Conservation (phyloP, 208 protist species). For the Wallacemonas sp. region DNA sequence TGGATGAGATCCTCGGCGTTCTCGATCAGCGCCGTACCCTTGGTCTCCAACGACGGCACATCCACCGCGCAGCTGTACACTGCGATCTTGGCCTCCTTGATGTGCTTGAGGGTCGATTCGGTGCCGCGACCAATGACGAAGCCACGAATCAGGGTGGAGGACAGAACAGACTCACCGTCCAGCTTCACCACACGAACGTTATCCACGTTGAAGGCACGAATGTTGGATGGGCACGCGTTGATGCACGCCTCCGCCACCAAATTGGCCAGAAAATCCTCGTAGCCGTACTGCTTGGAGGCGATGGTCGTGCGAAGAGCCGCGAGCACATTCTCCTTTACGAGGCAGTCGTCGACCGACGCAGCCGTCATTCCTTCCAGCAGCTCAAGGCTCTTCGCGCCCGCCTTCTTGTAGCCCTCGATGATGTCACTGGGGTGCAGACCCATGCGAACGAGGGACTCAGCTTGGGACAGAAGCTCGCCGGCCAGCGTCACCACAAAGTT, state of each 20-base stretch:
- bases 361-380: slow-evolving; percentile 81
- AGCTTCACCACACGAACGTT: slow-evolving; percentile 99
- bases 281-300: slow-evolving; percentile 97
- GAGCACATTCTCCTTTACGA: slow-evolving; percentile 76
- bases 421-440: slow-evolving; percentile 99
- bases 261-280: slow-evolving; percentile 94
- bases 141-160: slow-evolving; percentile 95
- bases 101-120: slow-evolving; percentile 92
- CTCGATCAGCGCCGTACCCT: slow-evolving; percentile 97
- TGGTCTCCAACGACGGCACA: slow-evolving; percentile 97
- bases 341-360: slow-evolving; percentile 80
- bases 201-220: slow-evolving; percentile 98
- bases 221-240: slow-evolving; percentile 96
- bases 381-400: slow-evolving; percentile 91
- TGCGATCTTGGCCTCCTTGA: slow-evolving; percentile 97
- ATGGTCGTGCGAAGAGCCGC: slow-evolving; percentile 84
- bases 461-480: slow-evolving; percentile 98
- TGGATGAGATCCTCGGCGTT: slow-evolving; percentile 97
- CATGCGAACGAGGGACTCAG: slow-evolving; percentile 96
- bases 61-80: slow-evolving; percentile 98
- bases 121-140: slow-evolving; percentile 96
- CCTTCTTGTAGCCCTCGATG: slow-evolving; percentile 97
- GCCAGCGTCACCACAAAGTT: slow-evolving; percentile 99
- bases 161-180: slow-evolving; percentile 94
- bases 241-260: slow-evolving; percentile 97